phyloP scores from a whole-genome alignment of 2,329 filamentous ascomycete genomes.

The Sordariomycetes sp. region DNA sequence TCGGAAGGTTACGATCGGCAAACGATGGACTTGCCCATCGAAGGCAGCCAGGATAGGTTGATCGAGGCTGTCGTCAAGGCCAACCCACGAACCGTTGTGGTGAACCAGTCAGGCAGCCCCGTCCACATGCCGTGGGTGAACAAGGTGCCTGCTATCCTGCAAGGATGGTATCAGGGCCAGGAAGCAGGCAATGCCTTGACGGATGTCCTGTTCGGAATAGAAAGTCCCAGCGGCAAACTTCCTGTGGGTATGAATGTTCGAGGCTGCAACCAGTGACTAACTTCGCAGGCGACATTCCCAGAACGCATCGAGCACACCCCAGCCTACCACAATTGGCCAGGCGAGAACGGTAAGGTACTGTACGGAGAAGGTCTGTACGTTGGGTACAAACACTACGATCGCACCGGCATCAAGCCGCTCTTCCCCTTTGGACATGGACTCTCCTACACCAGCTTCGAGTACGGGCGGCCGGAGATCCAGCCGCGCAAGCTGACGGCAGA shows the following conservation, averaged over 20 bases:
- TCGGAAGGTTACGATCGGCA: conserved; percentile 67
- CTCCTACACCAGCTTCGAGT: conserved; percentile 62
- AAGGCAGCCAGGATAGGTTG: conserved; percentile 44
- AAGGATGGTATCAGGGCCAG: conserved; percentile 64
- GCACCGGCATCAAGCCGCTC: conserved; percentile 45
- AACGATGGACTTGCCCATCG: conserved; percentile 59
- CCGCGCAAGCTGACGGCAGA: conserved; percentile 26
- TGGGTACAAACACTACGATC: conserved; percentile 66
- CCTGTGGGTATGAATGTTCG: conserved; percentile 42
- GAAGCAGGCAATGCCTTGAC: conserved; percentile 61
- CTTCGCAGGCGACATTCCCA: conserved; percentile 52
- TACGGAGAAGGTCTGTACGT: conserved; percentile 69
- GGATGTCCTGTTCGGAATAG: conserved; percentile 59
- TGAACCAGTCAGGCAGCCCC: conserved; percentile 61
- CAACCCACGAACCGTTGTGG: conserved; percentile 58
- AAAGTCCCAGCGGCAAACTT: conserved; percentile 60
- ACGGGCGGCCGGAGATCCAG: conserved; percentile 34
- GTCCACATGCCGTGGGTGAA: conserved; percentile 63
- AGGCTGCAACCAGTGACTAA: too few relatives aligned
- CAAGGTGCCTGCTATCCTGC: conserved; percentile 43
- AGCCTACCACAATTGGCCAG: conserved; percentile 64
- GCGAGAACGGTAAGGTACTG: conserved; percentile 56
- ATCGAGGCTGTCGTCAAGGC: conserved; percentile 52
- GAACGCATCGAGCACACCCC: conserved; percentile 55
- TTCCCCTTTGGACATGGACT: conserved; percentile 69